phyloP scores from a whole-genome alignment of 129 eudicot genomes.

The Helianthus tuberosus region DNA sequence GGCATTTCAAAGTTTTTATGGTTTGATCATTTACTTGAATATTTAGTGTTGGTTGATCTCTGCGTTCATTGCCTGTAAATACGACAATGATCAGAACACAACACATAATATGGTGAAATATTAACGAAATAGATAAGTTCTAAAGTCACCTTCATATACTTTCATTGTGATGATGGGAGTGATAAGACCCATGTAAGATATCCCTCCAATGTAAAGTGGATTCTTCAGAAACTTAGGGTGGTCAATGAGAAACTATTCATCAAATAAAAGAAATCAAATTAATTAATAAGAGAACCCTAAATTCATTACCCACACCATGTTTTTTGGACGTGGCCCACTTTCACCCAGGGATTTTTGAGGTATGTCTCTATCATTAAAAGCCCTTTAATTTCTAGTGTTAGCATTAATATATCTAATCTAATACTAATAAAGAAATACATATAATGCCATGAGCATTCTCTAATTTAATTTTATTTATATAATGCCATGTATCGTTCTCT shows the following conservation, averaged over 20 bases:
- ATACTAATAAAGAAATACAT: no score
- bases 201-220: constrained; percentile 33
- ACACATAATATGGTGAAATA: not conserved
- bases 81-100: not conserved
- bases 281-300: not conserved
- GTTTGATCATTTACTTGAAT: constrained; percentile 27
- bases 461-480: no score
- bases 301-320: no score
- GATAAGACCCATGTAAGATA: constrained; percentile 35
- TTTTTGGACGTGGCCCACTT: no score
- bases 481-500: no score
- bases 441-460: no score
- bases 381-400: no score
- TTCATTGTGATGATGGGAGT: constrained; percentile 35
- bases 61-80: constrained; percentile 28
- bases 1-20: not conserved
- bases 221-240: constrained; percentile 42
- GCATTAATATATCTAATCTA: no score
- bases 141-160: constrained; percentile 28
- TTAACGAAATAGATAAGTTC: no score
- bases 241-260: constrained; percentile 32
- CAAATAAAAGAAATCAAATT: not conserved
- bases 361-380: no score
- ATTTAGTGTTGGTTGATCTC: constrained; percentile 31
- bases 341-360: no score